Percentiles rank a stretch among this genome's conserved stretches.
phyloP scores from a whole-genome alignment of 1,284 basidiomycete species.

The Naganishia liquefaciens region DNA sequence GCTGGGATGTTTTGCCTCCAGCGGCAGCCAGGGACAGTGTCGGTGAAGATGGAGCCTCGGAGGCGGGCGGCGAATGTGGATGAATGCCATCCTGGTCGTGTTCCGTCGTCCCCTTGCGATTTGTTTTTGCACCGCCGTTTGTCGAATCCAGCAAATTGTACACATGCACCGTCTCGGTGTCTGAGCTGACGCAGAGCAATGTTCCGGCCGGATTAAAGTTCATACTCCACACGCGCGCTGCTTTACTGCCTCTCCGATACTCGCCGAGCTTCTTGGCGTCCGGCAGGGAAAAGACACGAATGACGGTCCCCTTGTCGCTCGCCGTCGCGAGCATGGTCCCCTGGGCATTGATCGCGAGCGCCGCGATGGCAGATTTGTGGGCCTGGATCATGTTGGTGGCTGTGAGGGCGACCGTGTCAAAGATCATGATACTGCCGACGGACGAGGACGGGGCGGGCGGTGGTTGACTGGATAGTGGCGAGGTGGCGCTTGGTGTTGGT shows the following conservation, averaged over 20 bases:
- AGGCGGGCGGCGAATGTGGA: slow-evolving; percentile 30
- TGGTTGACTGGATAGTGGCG: slow-evolving; percentile 60
- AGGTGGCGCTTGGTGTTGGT: slow-evolving; percentile 79
- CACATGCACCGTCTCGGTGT: slow-evolving; percentile 95
- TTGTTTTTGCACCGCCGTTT: slow-evolving; percentile 27
- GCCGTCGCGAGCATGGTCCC: slow-evolving; percentile 92
- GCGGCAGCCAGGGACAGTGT: slow-evolving; percentile 25
- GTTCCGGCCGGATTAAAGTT: slow-evolving; percentile 76
- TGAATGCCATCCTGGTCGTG: slow-evolving; percentile 18
- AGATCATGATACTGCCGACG: slow-evolving; percentile 83
- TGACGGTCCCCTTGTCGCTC: slow-evolving; percentile 94
- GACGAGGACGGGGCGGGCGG: slow-evolving; percentile 53
- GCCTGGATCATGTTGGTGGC: slow-evolving; percentile 96
- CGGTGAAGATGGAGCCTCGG: slow-evolving; percentile 32
- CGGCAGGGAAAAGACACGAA: slow-evolving; percentile 90
- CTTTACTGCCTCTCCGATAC: slow-evolving; percentile 85
- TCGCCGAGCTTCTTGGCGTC: slow-evolving; percentile 91
- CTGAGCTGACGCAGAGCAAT: slow-evolving; percentile 83
- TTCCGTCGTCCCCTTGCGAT: background rate
- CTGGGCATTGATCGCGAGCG: slow-evolving; percentile 78
- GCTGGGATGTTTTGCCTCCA: slow-evolving; percentile 30
- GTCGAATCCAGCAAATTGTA: slow-evolving; percentile 68
- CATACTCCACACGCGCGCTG: slow-evolving; percentile 84
- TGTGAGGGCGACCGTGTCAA: slow-evolving; percentile 85
- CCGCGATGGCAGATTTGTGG: slow-evolving; percentile 90